phyloP scores from a whole-genome alignment of 2,329 filamentous ascomycete genomes.

The Penicillium sp. region DNA sequence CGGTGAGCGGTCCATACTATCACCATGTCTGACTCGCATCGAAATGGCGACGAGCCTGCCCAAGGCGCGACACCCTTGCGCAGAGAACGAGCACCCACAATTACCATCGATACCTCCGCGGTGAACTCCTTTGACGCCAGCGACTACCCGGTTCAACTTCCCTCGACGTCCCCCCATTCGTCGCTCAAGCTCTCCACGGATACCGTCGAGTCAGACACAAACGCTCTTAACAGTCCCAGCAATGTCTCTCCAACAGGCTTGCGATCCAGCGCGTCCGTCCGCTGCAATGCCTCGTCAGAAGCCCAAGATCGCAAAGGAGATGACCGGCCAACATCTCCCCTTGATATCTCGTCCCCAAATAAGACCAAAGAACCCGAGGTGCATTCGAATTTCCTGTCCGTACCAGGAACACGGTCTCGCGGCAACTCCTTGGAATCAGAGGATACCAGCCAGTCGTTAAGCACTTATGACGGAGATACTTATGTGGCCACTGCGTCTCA shows the following conservation, averaged over 20 bases:
- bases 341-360: conserved; percentile 66
- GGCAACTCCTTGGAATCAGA: conserved; percentile 66
- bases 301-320: conserved; percentile 48
- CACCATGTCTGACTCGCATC: conserved; percentile 34
- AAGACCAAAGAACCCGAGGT: conserved; percentile 49
- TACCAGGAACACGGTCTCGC: conserved; percentile 63
- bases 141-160: conserved; percentile 34
- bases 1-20: conserved; percentile 10
- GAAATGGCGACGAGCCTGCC: conserved; percentile 26
- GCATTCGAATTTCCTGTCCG: conserved; percentile 59
- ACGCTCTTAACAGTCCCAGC: conserved; percentile 30
- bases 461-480: conserved; percentile 55
- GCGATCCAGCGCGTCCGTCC: conserved; percentile 53
- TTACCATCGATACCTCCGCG: conserved; percentile 59
- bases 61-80: conserved; percentile 35
- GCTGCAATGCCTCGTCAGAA: conserved; percentile 59
- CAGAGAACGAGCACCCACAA: conserved; percentile 52
- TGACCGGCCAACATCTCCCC: conserved; percentile 64
- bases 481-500: conserved; percentile 49
- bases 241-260: conserved; percentile 49
- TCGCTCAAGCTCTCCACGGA: conserved; percentile 41
- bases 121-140: conserved; percentile 43
- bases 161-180: conserved; percentile 36
- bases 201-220: conserved; percentile 33
- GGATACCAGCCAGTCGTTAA: conserved; percentile 53